Evolutionary conservation across 768 basidiomycete genomes (phyloP).

Genomic region (Suillus spraguei): DNA sequence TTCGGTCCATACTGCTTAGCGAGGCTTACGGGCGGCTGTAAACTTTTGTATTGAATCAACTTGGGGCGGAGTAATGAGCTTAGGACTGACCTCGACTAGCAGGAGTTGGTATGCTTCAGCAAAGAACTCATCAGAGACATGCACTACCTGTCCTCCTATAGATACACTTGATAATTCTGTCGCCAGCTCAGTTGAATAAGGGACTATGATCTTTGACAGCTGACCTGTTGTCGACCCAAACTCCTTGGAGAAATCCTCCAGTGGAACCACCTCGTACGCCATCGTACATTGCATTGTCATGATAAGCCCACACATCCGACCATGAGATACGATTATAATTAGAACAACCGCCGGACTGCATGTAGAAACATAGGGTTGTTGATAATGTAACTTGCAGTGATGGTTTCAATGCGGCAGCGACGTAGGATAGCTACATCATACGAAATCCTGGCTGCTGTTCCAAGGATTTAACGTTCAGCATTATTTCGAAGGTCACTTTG

Average conservation of each 20-base stretch:
- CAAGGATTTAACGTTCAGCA: neutral
- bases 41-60: constrained; percentile 3
- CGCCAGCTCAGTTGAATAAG: constrained; percentile 2
- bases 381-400: neutral
- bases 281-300: constrained; percentile 29
- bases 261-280: constrained; percentile 46
- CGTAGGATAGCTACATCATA: constrained; percentile 1
- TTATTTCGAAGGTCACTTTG: neutral
- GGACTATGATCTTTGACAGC: constrained; percentile 7
- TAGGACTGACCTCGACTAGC: constrained; percentile 65
- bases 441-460: neutral
- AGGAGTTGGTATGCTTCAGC: constrained; percentile 84
- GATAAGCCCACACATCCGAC: neutral
- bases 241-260: constrained; percentile 47
- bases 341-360: neutral
- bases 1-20: constrained; percentile 98
- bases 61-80: constrained; percentile 2
- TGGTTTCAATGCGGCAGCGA: neutral
- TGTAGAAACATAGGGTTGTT: neutral
- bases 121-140: constrained; percentile 96
- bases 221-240: constrained; percentile 58
- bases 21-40: constrained; percentile 79
- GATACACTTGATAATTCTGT: constrained; percentile 88
- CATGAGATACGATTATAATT: constrained; percentile 6
- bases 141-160: constrained; percentile 73